A percentile compares a stretch with the other conserved stretches of the same genome.
Conservation (phyloP, 163 green algal species). For the Volvox carteri region DNA sequence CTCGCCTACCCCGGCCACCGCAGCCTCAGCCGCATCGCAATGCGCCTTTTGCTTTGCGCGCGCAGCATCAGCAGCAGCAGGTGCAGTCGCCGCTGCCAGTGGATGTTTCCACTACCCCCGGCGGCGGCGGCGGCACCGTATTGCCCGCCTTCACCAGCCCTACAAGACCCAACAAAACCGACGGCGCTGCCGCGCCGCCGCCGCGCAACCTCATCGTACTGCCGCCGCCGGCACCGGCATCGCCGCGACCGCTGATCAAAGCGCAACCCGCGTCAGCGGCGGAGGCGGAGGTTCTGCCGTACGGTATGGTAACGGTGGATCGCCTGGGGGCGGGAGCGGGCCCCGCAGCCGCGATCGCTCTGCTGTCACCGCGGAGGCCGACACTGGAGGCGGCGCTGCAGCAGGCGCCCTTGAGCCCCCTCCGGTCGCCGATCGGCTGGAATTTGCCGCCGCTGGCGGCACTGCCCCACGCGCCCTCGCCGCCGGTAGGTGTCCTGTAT, state of each 20-base stretch:
- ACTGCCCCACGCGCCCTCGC: conserved; percentile 39
- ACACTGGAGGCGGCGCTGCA: no score
- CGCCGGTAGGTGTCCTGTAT: conserved; percentile 44
- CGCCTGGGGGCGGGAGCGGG: neutral
- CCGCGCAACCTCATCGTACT: neutral
- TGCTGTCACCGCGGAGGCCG: conserved; percentile 20
- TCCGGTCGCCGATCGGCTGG: conserved; percentile 32
- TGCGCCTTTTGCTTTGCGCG: no score
- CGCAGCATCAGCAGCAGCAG: neutral
- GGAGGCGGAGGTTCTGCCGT: neutral
- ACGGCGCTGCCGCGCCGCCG: neutral
- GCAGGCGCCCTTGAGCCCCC: neutral
- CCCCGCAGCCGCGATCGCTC: neutral
- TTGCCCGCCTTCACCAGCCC: neutral
- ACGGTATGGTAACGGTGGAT: neutral
- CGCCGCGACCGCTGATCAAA: conserved; percentile 10
- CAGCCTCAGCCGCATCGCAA: no score
- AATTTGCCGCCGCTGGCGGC: neutral
- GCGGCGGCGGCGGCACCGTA: neutral
- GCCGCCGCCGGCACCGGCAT: conserved; percentile 8
- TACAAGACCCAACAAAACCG: neutral
- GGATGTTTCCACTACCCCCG: neutral
- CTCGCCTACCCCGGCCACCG: neutral
- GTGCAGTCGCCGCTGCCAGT: conserved; percentile 2
- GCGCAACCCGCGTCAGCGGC: neutral